Percentiles rank a stretch among this genome's conserved stretches.
These are phyloP conservation scores for Colletotrichum noveboracense DNA, from an alignment of 2,329 filamentous ascomycete species.

Conservation along the genomic window DNA sequence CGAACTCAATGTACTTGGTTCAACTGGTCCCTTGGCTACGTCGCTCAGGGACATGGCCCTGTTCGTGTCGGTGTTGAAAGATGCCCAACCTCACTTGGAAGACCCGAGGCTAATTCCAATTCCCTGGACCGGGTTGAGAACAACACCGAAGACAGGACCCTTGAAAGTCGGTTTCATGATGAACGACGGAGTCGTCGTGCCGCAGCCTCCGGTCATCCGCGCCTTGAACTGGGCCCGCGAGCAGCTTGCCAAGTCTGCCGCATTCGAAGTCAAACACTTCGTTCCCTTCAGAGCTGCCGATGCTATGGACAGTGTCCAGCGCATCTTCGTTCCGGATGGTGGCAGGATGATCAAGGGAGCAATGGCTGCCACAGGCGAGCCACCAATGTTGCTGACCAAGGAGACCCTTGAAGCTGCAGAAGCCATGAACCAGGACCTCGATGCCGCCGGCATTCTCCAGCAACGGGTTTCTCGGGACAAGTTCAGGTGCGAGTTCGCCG, in stretches of 20 bases:
- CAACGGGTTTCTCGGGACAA: conserved; percentile 32
- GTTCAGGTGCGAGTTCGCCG: conserved; percentile 35
- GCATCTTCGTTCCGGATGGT: conserved; percentile 53
- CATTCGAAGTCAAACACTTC: conserved; percentile 37
- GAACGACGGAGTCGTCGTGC: conserved; percentile 39
- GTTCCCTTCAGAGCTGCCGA: conserved; percentile 32
- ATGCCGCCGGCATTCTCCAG: conserved; percentile 24
- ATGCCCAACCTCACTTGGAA: conserved; percentile 27
- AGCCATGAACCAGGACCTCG: conserved; percentile 21
- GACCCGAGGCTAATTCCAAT: conserved; percentile 34
- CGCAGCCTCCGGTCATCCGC: conserved; percentile 41
- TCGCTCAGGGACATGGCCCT: conserved; percentile 39
- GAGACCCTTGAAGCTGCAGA: conserved; percentile 40
- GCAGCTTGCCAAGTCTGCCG: conserved; percentile 19
- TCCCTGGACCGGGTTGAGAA: conserved; percentile 32
- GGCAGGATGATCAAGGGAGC: conserved; percentile 33
- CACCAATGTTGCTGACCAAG: conserved; percentile 46
- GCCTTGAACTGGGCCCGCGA: conserved; percentile 38
- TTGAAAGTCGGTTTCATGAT: conserved; percentile 50
- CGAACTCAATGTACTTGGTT: conserved; percentile 38
- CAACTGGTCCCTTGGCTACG: conserved; percentile 37
- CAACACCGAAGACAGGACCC: background rate
- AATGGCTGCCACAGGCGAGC: conserved; percentile 45
- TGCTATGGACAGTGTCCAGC: conserved; percentile 34
- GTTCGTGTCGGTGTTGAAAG: conserved; percentile 31